These are phyloP conservation scores for Helicocarpus griseus DNA, from an alignment of 2,329 filamentous ascomycete genomes.

Conservation along the genomic window DNA sequence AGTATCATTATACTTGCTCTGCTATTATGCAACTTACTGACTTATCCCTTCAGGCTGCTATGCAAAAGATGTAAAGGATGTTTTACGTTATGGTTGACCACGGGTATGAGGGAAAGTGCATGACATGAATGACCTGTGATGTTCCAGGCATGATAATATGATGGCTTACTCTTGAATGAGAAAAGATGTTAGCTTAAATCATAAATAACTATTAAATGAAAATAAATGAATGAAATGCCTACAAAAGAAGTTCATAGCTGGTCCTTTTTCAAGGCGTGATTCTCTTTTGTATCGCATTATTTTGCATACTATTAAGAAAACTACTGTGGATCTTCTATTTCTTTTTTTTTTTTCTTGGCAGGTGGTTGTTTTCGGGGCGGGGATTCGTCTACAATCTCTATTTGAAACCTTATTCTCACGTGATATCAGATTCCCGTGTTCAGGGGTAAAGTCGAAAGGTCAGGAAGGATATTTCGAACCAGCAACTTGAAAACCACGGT, in stretches of 20 bases:
- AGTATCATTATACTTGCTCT: slow-evolving; percentile 19
- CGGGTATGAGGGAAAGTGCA: not conserved
- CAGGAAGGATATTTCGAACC: too few relatives aligned
- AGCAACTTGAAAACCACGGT: too few relatives aligned
- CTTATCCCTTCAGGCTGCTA: slow-evolving; percentile 47
- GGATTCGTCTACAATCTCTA: too few relatives aligned
- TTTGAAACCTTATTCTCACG: too few relatives aligned
- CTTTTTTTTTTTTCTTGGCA: too few relatives aligned
- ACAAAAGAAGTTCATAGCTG: not conserved
- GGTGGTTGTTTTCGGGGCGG: too few relatives aligned
- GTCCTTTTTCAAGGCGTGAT: not conserved
- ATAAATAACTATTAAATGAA: not conserved
- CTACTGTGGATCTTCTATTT: too few relatives aligned
- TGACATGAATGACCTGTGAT: not conserved
- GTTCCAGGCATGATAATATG: not conserved
- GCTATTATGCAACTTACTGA: slow-evolving; percentile 11
- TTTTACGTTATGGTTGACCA: not conserved
- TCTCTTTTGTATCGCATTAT: not conserved
- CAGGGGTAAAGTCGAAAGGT: too few relatives aligned
- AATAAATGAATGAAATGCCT: not conserved
- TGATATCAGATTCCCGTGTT: too few relatives aligned
- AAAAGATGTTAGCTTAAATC: not conserved
- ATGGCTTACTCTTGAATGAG: not conserved
- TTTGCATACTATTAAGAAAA: not conserved
- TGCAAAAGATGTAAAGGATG: slow-evolving; percentile 74